Percentiles rank a stretch among this genome's conserved stretches.
phyloP scores from a whole-genome alignment of 495 filamentous ascomycete species.

The Lophium mytilinum region DNA sequence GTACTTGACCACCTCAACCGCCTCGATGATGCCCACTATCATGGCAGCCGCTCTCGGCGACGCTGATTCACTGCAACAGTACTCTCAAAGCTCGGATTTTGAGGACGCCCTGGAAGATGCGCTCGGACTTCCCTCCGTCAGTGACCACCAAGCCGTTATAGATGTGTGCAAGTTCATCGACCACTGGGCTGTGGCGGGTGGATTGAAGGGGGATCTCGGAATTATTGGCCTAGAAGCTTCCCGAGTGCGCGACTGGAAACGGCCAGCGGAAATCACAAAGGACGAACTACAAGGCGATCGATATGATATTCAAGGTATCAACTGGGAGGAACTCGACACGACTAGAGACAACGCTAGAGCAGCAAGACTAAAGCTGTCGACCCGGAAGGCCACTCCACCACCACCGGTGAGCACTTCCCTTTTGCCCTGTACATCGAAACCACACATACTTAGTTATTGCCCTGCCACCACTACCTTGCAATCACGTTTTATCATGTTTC shows the following conservation, averaged over 20 bases:
- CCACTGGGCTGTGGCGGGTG: neutral
- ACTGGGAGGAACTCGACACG: slow-evolving; percentile 60
- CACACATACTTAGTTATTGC: no score
- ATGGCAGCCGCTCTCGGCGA: neutral
- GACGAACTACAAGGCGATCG: slow-evolving; percentile 48
- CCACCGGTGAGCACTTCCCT: neutral
- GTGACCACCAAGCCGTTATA: neutral
- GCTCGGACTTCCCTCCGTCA: neutral
- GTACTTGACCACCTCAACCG: no score
- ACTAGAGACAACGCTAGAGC: slow-evolving; percentile 48
- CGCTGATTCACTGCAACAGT: neutral
- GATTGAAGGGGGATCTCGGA: neutral
- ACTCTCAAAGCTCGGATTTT: neutral
- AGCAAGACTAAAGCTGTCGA: slow-evolving; percentile 34
- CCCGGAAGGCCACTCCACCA: neutral
- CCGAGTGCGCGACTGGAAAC: slow-evolving; percentile 23
- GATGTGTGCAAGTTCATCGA: slow-evolving; percentile 6
- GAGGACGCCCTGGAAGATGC: neutral
- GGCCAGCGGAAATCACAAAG: slow-evolving; percentile 32
- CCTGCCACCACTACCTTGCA: no score
- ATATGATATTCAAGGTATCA: slow-evolving; percentile 71
- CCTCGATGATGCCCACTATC: no score
- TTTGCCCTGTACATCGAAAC: no score
- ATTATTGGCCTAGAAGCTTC: neutral
- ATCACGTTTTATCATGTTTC: no score